phyloP scores from a whole-genome alignment of 2,329 filamentous ascomycete species.

The Xylariaceae sp. region DNA sequence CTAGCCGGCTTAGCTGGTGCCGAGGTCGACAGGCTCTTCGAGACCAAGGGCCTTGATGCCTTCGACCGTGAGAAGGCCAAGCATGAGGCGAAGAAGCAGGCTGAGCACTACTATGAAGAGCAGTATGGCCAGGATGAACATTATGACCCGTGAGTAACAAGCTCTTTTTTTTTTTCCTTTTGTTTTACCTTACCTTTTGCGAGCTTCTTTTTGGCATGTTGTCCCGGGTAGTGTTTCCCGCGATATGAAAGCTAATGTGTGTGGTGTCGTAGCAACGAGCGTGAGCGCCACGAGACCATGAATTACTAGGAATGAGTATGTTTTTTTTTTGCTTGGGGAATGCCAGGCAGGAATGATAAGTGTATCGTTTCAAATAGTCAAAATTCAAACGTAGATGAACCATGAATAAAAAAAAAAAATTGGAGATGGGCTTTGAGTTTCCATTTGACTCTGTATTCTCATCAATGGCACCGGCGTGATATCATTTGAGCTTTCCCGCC shows the following conservation, averaged over 20 bases:
- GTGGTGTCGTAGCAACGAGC: conserved; percentile 1
- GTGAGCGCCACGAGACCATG: conserved; percentile 9
- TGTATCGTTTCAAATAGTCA: too few relatives aligned
- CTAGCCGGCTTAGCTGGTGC: conserved; percentile 66
- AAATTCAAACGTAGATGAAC: too few relatives aligned
- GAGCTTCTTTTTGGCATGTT: not conserved
- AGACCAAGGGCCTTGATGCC: conserved; percentile 61
- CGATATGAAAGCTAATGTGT: not conserved
- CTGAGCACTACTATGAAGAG: conserved; percentile 54
- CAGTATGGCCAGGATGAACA: conserved; percentile 51
- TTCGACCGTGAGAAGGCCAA: conserved; percentile 54
- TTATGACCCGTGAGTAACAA: conserved; percentile 50
- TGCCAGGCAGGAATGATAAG: too few relatives aligned
- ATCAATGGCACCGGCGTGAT: not conserved
- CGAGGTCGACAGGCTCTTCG: conserved; percentile 70
- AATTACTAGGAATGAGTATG: conserved; percentile 7
- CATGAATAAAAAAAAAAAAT: not conserved
- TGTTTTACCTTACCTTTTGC: not conserved
- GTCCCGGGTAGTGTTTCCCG: not conserved
- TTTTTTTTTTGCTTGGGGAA: too few relatives aligned
- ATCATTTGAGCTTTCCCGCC: not conserved
- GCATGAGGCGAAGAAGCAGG: conserved; percentile 53
- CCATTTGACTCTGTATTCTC: not conserved
- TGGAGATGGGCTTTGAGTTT: not conserved
- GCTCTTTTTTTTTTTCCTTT: not conserved